Evolutionary conservation across 1,284 basidiomycete genomes (phyloP), one percentile per base, ranked within the genome.

Genomic region (Pulchroboletus neoregius): DNA sequence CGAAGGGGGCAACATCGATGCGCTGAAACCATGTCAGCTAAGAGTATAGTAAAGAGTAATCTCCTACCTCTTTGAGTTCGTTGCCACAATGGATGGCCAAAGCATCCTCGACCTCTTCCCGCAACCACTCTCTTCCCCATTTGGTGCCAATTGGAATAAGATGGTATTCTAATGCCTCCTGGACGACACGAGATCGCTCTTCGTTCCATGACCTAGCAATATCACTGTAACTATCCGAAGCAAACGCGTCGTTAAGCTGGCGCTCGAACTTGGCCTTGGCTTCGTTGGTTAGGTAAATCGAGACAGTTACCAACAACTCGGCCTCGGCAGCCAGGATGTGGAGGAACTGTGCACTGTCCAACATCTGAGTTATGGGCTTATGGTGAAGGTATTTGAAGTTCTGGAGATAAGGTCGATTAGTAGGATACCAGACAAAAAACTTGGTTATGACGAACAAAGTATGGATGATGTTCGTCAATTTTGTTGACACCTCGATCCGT

Each of bases 321-420:
- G 84, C 72, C 68, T 99, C 96, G 2, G 96, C 96, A 37, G 83
- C 79, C 8, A 99, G 79, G 55, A 99, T 96, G 56, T 93, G 84
- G 26, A 99, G 73, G 70, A 95, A 96, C 60, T 95, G 92, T 7
- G 88, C 73, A 0, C 75, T 76, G 52, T 83, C 76, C 36, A 83
- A 62, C 76, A 97, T 84, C 6, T 82, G 76, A n/a, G 66, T 66
- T 26, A 92, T 78, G 9, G 82, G 86, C 65, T 98, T 99, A 57
- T 86, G 77, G 33, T 79, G 72, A 32, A 99, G 75, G 71, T 97
- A 99, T 74, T 99, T 99, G 81, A 99, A 99, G 57, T 84, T 84
- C 92, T 96, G 56, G 16, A 26, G 39, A 31, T 33, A 34, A n/a
- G 20, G 35, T 20, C 26, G 10, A 31, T 64, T 26, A 56, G 34